Base-by-base conservation (phyloP, 2,329 filamentous ascomycete species). In the Phoma herbarum region DNA sequence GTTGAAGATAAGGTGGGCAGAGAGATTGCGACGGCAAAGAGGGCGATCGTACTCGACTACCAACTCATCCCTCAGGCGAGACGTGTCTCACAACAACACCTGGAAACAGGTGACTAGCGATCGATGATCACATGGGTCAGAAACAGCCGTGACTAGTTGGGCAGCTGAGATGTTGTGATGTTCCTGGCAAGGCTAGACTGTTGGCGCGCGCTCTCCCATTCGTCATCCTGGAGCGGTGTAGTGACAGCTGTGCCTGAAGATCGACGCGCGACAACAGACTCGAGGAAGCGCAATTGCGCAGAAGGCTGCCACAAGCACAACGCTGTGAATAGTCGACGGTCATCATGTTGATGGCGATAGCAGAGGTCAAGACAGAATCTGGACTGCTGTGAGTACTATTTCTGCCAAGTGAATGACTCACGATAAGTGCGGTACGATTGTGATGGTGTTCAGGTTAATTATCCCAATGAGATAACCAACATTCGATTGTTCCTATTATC, bases 1-100 rank as follows among this genome's bases (percentile, higher is more conserved):
- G 18, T 26, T 14, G 16, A 11, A 14, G 25, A 26, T 28, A 35
- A 47, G 25, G 29, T 22, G 45, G 46, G 22, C 25, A 44, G 45
- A 45, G 39, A 59, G 41, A 37, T 54, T 46, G 51, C 41, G 51
- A 50, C 57, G 46, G 39, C 35, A 55, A 46, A 47, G 57, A 60
- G 52, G 47, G 51, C 28, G 28, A 31, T 31, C 41, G 23, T 26
- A 52, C 33, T 44, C 28, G 14, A 45, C 39, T 10, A 49, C 23
- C 47, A 37, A 33, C 25, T 48, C 52, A 35, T 18, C 31, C 50
- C 16, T 14, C 50, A 55, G 39, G 57, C 57, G 35, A 52, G 52
- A 55, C 43, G 51, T 52, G 57, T 60, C 57, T 60, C 57, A 56
- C 28, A 59, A 55, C 57, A 51, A 60, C 41, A 55, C 51, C 33